Evolutionary conservation across 2,329 filamentous ascomycete species (phyloP), one percentile per base, ranked within the genome.

Genomic region (Curvularia eragrostidis): DNA sequence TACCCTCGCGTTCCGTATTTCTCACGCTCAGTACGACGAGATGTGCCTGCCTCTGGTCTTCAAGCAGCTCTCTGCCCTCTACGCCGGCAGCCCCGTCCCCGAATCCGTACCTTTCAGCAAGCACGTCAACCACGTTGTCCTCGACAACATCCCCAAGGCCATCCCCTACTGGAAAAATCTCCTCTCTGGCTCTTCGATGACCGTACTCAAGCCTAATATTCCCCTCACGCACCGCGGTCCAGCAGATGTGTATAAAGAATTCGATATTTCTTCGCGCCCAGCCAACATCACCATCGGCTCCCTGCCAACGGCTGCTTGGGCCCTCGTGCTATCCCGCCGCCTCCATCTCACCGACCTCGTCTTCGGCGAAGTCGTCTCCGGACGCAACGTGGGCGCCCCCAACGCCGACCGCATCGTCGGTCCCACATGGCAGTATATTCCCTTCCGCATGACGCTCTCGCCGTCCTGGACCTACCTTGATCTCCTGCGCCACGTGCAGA

Each of bases 1-100:
- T 5, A 80, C 81, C 44, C 82, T 89, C 13, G 77, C 84, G 57
- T 82, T 89, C 70, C 84, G 87, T 54, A 83, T 90, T 54, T 89
- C 87, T 0, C 88, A 90, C 71, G 85, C 87, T 0, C 87, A 90
- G 64, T 90, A 89, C 68, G 88, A 90, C 62, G 88, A 88, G 61
- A 86, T 90, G 21, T 89, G 85, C 63, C 80, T 90, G 8, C 84
- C 86, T 0, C 77, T 82, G n/a, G 81, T 89, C 19, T 82, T 89
- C 56, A 80, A 80, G 18, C 85, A 89, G 66, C 82, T 90, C 39
- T 84, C 83, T 3, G 79, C 81, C 0, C 77, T 88, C 5, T 87
- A 84, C 48, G 69, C 79, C 41, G 79, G 77, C 7, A 59, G 59
- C 6, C 32, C 61, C 0, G 53, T 78, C 5, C 53, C 69, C 0